Conservation (phyloP, 331 rosid species). For the Dryas integrifolia region DNA sequence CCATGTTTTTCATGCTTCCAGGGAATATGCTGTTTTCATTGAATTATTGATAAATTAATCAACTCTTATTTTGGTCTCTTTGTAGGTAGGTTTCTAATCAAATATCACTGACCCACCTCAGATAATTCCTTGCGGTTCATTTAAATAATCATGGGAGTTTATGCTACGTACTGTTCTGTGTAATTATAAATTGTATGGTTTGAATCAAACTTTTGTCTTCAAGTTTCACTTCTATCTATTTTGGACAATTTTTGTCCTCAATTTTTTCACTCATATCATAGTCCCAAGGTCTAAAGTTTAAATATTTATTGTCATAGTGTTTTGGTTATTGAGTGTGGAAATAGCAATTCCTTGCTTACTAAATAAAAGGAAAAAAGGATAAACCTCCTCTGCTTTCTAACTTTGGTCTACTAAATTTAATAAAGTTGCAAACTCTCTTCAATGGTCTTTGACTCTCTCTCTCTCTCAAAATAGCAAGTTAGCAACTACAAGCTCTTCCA, state of each 20-base stretch:
- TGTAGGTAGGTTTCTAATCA: background rate
- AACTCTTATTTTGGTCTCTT: background rate
- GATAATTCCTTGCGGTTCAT: background rate
- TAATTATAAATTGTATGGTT: background rate
- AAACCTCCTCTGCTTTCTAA: background rate
- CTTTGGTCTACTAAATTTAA: background rate
- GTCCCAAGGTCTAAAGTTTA: background rate
- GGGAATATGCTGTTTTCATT: background rate
- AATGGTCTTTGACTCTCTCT: background rate
- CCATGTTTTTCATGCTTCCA: constrained; percentile 4
- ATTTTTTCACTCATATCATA: background rate
- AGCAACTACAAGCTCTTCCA: constrained; percentile 44
- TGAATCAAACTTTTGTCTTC: background rate
- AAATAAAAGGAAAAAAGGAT: constrained; percentile 5
- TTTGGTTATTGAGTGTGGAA: background rate
- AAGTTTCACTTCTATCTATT: background rate
- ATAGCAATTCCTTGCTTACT: background rate
- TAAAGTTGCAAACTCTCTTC: background rate
- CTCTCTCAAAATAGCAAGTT: constrained; percentile 51
- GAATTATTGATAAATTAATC: background rate
- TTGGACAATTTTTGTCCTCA: background rate
- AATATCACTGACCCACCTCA: background rate
- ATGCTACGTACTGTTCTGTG: background rate
- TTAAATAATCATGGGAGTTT: background rate
- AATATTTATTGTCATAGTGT: background rate